Conservation (phyloP, 2,329 filamentous ascomycete species). For the Erysiphe neolycopersici region DNA sequence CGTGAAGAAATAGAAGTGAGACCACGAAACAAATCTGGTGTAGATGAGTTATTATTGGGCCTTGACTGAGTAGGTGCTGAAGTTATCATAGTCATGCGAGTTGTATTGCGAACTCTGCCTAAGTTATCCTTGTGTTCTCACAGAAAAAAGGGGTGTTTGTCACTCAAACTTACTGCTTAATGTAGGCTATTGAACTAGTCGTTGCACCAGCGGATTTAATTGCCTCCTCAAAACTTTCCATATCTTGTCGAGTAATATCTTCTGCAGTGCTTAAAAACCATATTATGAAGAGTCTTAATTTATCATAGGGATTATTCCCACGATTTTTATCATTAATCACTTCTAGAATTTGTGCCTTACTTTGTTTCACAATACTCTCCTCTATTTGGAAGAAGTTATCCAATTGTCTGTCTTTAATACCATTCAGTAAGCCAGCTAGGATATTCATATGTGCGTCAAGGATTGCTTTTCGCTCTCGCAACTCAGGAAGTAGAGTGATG, state of each 20-base stretch:
- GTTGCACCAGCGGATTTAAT: constrained; percentile 52
- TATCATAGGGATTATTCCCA: constrained; percentile 64
- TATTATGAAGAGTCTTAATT: constrained; percentile 82
- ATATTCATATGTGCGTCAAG: constrained; percentile 99
- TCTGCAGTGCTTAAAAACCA: constrained; percentile 91
- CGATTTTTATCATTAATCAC: constrained; percentile 58
- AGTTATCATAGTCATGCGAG: constrained; percentile 93
- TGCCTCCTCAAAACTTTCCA: constrained; percentile 66
- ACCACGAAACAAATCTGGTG: constrained; percentile 67
- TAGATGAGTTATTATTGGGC: constrained; percentile 24
- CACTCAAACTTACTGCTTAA: constrained; percentile 42
- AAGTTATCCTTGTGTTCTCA: neutral
- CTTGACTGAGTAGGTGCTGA: constrained; percentile 39
- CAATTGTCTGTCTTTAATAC: constrained; percentile 82
- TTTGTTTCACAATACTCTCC: constrained; percentile 76
- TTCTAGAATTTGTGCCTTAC: constrained; percentile 68
- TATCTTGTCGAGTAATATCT: constrained; percentile 57
- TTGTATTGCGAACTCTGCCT: constrained; percentile 57
- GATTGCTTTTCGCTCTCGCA: constrained; percentile 73
- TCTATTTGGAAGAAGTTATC: constrained; percentile 94
- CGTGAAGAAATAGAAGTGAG: constrained; percentile 81
- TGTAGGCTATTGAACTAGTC: constrained; percentile 53
- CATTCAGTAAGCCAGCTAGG: constrained; percentile 43
- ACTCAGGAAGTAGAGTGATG: constrained; percentile 73
- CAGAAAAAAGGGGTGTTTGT: too few relatives aligned